A percentile compares a stretch with the other conserved stretches of the same genome.
phyloP scores from a whole-genome alignment of 2,329 filamentous ascomycete genomes.

The Colletotrichum spinosum region DNA sequence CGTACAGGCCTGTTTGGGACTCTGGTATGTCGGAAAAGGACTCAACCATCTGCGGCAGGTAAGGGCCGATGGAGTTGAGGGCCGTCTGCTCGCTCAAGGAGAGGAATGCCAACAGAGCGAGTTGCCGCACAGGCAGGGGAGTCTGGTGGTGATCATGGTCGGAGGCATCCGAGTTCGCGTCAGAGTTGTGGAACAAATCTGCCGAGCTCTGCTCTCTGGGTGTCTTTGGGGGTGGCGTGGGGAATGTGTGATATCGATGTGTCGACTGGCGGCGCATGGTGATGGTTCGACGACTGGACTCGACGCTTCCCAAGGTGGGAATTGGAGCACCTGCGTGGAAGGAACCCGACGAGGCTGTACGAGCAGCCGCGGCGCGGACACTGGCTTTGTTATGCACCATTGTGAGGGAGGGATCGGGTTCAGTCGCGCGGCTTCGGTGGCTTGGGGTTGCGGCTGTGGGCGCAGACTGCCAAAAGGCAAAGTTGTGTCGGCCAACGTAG shows the following conservation, averaged over 20 bases:
- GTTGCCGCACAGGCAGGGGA: slow-evolving; percentile 84
- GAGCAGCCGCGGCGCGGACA: slow-evolving; percentile 27
- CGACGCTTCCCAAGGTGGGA: slow-evolving; percentile 47
- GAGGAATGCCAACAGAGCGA: slow-evolving; percentile 86
- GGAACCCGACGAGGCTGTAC: slow-evolving; percentile 54
- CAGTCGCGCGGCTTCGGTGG: slow-evolving; percentile 11
- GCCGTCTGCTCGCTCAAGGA: slow-evolving; percentile 95
- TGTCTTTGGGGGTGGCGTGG: slow-evolving; percentile 77
- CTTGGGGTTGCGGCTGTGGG: background rate
- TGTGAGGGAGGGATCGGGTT: background rate
- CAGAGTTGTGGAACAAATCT: slow-evolving; percentile 40
- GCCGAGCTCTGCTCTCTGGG: slow-evolving; percentile 63
- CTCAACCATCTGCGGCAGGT: slow-evolving; percentile 91
- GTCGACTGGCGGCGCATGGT: slow-evolving; percentile 52
- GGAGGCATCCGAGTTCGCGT: slow-evolving; percentile 42
- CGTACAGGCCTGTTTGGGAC: slow-evolving; percentile 83
- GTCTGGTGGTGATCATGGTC: slow-evolving; percentile 66
- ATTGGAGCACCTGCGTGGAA: slow-evolving; percentile 66
- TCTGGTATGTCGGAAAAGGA: slow-evolving; percentile 84
- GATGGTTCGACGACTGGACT: slow-evolving; percentile 36
- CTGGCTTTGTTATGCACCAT: slow-evolving; percentile 29
- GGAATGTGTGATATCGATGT: slow-evolving; percentile 84
- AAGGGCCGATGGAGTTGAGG: slow-evolving; percentile 95
- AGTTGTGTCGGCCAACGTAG: background rate
- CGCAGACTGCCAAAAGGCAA: background rate